Percentiles rank a stretch among this genome's conserved stretches.
phyloP scores from a whole-genome alignment of 2,329 filamentous ascomycete genomes.

The Colletotrichum costaricense region DNA sequence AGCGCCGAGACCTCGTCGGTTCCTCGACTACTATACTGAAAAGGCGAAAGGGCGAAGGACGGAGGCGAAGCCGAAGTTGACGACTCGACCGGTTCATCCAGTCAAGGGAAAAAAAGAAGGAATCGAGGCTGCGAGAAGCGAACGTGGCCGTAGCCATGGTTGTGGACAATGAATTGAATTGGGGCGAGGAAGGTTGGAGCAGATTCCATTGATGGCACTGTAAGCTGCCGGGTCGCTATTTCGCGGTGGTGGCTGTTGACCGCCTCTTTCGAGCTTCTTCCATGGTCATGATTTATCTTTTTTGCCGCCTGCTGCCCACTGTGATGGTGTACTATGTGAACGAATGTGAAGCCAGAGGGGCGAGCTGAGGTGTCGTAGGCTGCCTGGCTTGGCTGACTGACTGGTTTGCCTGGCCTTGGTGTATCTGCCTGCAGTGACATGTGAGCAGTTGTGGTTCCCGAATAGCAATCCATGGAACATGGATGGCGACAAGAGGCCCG shows the following conservation, averaged over 20 bases:
- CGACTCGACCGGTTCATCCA: slow-evolving; percentile 19
- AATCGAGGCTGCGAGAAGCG: background rate
- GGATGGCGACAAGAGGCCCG: slow-evolving; percentile 1
- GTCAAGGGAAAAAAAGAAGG: background rate
- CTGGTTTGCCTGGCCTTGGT: slow-evolving; percentile 6
- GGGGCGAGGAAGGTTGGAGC: slow-evolving; percentile 20
- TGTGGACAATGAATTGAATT: background rate
- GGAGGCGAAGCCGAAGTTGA: slow-evolving; percentile 23
- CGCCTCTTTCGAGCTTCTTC: slow-evolving; percentile 29
- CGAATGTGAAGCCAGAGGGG: background rate
- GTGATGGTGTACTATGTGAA: background rate
- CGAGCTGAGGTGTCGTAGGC: slow-evolving; percentile 25
- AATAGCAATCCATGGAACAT: slow-evolving; percentile 2
- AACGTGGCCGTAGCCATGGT: background rate
- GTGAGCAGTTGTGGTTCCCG: slow-evolving; percentile 33
- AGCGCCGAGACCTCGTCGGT: background rate
- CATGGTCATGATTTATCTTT: background rate
- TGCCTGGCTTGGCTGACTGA: background rate
- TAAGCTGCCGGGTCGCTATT: background rate
- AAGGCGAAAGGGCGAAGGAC: slow-evolving; percentile 6
- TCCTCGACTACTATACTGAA: background rate
- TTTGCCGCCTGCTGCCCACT: slow-evolving; percentile 1
- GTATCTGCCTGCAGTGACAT: slow-evolving; percentile 28
- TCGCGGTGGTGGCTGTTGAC: slow-evolving; percentile 8
- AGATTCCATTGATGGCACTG: slow-evolving; percentile 16